Base-by-base conservation (phyloP, 768 basidiomycete species). In the Suillus placidus region DNA sequence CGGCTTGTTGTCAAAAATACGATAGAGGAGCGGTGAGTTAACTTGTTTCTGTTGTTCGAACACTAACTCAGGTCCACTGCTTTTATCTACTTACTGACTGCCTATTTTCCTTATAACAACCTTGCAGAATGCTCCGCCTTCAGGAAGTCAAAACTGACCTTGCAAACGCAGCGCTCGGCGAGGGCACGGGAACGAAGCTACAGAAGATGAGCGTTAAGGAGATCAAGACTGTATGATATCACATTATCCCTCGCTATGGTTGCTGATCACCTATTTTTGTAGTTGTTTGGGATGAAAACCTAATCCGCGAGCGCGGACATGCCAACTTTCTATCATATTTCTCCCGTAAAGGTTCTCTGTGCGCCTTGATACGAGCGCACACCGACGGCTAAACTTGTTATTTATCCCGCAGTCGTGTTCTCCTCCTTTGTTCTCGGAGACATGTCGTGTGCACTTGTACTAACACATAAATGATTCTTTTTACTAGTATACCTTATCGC, bases 1-100 rank as follows among this genome's bases (percentile, higher is more conserved):
- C 86, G 89, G 26, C 78, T 90, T 3, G 84, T 91, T 13, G 85
- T 91, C 9, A 80, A 83, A 67, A 76, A 90, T 69, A 90, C 90
- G 3, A 88, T 91, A 61, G 93, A 94, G 75, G 89, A 94, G 71
- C 85, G 92, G 87, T 87, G 67, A 26, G 83, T 72, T n/a, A 10
- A 23, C 3, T 2, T 20, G 45, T 49, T 18, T 60, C 10, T 23
- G 16, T 58, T 2, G 40, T 52, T 26, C 10, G 16, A 35, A 35
- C 38, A 4, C 37, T 58, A 32, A 45, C 8, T 40, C 54, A 54
- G 35, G 18, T 35, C 18, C 13, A 14, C 35, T 40, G n/a, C 37
- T 38, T 45, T 16, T 8, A 52, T 26, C 35, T 58, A 58, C 20
- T 58, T 7, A 57, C 30, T 2, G 10, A 43, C 18, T 60, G 14